These are phyloP conservation scores for Inga laurina DNA, from an alignment of 306 rosid species.

Conservation along the genomic window DNA sequence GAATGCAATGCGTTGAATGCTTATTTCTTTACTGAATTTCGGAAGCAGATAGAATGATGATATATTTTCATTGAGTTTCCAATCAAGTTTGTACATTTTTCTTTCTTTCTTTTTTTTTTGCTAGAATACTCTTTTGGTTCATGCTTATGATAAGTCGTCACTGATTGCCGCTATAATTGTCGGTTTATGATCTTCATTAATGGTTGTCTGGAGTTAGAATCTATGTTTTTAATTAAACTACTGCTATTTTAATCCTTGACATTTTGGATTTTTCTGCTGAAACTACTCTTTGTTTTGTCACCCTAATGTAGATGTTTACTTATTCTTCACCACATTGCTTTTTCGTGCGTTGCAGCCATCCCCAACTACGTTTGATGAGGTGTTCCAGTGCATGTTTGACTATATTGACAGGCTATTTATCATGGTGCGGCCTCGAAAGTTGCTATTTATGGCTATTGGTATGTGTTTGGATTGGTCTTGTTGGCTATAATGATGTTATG, in stretches of 20 bases:
- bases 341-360: conserved; percentile 71
- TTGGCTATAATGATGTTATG: neutral
- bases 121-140: neutral
- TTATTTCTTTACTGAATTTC: neutral
- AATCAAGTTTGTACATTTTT: neutral
- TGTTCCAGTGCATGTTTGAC: conserved; percentile 92
- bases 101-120: neutral
- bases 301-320: neutral
- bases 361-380: conserved; percentile 82
- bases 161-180: neutral
- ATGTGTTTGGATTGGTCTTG: conserved; percentile 34
- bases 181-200: neutral
- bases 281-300: neutral
- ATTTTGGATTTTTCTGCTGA: neutral
- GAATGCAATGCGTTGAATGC: neutral
- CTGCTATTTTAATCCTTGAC: neutral
- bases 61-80: neutral
- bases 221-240: neutral
- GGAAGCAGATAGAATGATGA: neutral
- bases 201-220: neutral
- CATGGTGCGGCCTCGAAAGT: conserved; percentile 97
- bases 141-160: neutral
- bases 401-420: conserved; percentile 88
- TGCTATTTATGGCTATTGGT: conserved; percentile 97
- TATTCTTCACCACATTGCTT: neutral